Conservation (phyloP, 495 filamentous ascomycete genomes). For the Pseudoneurospora amorphoporcata region DNA sequence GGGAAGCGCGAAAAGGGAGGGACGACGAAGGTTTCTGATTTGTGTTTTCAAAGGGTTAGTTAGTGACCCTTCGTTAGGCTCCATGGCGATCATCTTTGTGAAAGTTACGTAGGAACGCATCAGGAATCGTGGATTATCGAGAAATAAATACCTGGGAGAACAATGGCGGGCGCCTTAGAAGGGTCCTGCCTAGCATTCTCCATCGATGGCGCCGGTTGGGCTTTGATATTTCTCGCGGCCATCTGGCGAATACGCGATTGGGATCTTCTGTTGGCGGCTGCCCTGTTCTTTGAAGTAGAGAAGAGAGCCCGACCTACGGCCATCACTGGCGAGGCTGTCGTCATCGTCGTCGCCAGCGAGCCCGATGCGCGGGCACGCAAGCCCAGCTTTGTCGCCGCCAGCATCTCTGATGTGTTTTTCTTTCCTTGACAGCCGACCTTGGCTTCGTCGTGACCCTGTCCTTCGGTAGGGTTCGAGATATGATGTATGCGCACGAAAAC, state of each 20-base stretch:
- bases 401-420: background rate
- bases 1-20: conserved; percentile 14
- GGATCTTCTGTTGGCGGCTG: background rate
- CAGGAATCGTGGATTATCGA: background rate
- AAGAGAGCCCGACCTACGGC: background rate
- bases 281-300: background rate
- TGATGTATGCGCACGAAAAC: background rate
- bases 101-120: background rate
- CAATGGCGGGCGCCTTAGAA: background rate
- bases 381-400: background rate
- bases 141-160: conserved; percentile 1
- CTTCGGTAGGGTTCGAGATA: background rate
- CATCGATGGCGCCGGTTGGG: background rate
- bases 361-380: conserved; percentile 3
- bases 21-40: conserved; percentile 17
- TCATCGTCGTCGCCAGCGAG: conserved; percentile 1
- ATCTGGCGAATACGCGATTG: background rate
- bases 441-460: background rate
- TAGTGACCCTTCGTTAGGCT: background rate
- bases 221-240: background rate
- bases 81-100: background rate
- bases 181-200: background rate
- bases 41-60: background rate
- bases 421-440: background rate
- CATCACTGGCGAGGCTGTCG: background rate